Evolutionary conservation across 2,329 filamentous ascomycete species (phyloP), one percentile per base, ranked within the genome.

Genomic region (Elsinoe perseae): DNA sequence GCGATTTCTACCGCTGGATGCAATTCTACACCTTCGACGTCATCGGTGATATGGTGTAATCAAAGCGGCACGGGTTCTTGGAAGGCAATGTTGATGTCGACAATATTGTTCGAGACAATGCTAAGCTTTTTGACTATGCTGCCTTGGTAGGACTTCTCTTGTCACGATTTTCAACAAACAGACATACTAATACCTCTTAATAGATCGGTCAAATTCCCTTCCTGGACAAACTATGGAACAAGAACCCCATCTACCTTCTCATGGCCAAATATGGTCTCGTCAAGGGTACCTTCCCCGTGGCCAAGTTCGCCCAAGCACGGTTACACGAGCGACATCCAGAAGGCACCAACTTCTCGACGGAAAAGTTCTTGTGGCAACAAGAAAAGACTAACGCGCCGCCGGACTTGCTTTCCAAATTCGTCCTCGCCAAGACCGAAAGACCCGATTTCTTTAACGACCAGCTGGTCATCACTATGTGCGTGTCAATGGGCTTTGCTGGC

Each of bases 111-210:
- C 43, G 43, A 48, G 23, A 48, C 20, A 48, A 48, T n/a, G 43
- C 43, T n/a, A 48, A 48, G 21, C 43, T 48, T 25, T 48, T 48
- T 48, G 43, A 48, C 27, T 48, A 48, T 32, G 43, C 43, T n/a
- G 43, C 43, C 2, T n/a, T 48, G 27, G 43, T 48, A 48, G 8
- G 43, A 14, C 4, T 5, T 16, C 23, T n/a, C 23, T 10, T 6
- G 23, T 3, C 5, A 4, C 18, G 12, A 10, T 5, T 43, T 18
- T n/a, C 14, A 7, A 10, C 9, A 4, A 12, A 3, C 40, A n/a
- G n/a, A n/a, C 8, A 16, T 43, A 20, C 18, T 23, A 12, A 14
- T 18, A 16, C 7, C 5, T 43, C 16, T 3, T 36, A 14, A 9
- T 14, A 48, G 43, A 48, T 48, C n/a, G 43, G 43, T n/a, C 43